These are phyloP conservation scores for Blastobotrys petasosporus DNA, from an alignment of 1,139 yeast genomes.

Conservation along the genomic window DNA sequence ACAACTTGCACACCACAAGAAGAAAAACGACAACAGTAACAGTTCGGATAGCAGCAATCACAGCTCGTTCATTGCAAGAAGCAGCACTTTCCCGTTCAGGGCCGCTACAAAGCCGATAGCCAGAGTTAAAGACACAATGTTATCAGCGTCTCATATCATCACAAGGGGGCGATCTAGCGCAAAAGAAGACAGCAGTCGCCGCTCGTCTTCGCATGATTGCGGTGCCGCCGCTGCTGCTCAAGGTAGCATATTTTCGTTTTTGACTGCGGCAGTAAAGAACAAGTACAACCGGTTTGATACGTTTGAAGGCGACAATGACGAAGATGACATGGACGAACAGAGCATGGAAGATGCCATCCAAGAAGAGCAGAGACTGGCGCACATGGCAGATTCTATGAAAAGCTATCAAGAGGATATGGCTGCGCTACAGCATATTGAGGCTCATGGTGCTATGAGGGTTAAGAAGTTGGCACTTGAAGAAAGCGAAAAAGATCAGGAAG, in stretches of 20 bases:
- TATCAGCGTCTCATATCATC: conserved; percentile 8
- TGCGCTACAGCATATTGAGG: not conserved
- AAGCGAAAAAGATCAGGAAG: not conserved
- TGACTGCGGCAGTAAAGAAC: conserved; percentile 23
- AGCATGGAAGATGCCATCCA: conserved; percentile 12
- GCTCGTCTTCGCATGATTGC: conserved; percentile 10
- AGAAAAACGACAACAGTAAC: too few relatives aligned
- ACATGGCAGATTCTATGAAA: not conserved
- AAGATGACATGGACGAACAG: conserved; percentile 20
- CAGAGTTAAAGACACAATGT: not conserved
- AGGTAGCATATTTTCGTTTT: conserved; percentile 20
- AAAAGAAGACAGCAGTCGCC: not conserved
- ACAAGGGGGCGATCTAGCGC: conserved; percentile 4
- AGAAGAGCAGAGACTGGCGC: conserved; percentile 10
- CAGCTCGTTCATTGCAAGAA: too few relatives aligned
- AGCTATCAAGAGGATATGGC: not conserved
- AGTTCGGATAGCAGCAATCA: too few relatives aligned
- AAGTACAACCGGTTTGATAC: conserved; percentile 22
- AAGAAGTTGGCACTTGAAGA: not conserved
- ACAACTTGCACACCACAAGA: too few relatives aligned
- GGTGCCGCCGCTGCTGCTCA: conserved; percentile 3
- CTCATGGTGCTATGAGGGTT: not conserved
- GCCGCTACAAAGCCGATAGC: too few relatives aligned
- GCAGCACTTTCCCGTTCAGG: too few relatives aligned
- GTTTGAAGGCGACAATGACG: conserved; percentile 25